Base-by-base conservation (phyloP, 139 green algal genomes). In the Chlamydomonas sphaeroides region DNA sequence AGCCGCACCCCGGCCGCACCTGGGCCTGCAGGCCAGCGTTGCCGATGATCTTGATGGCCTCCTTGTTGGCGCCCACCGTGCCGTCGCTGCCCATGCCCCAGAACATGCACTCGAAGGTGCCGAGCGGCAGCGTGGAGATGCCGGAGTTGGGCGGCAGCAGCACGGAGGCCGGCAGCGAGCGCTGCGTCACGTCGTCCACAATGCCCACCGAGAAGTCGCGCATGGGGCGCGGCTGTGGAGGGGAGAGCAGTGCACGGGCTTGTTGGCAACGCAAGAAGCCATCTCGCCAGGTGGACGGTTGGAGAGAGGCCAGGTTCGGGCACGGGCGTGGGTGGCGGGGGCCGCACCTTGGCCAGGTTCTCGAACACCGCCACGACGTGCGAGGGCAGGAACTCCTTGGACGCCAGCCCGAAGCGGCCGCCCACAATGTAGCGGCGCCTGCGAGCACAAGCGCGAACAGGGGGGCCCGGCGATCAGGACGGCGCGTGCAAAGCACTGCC, bases 61-160 rank as follows among this genome's bases (percentile, higher is more conserved):
- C 89, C 85, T 93, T 91, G 84, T 93, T 93, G 56, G 89, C 89
- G 48, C 89, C 89, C 69, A 93, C 89, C 2, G 89, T 93, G 71
- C 89, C 87, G 79, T 93, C 89, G 20, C 32, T 68, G 70, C 89
- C 89, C 87, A 93, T 90, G 67, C 89, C 89, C 87, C 87, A 93
- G 83, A 93, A 93, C 42, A 91, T 48, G 83, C 89, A 93, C 89
- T 91, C 79, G 30, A 79, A 85, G 61, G 81, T 93, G 65, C 87
- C 82, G 11, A 59, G 23, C 1, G 89, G 89, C 68, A 93, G 68
- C 2, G 80, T 83, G 75, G 88, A 73, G 32, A 67, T 45, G 41
- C 77, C 63, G 28, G 3, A n/a, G n/a, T n/a, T n/a, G n/a, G n/a
- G n/a, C 8, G 79, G 78, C 57, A 90, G 84, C 81, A 85, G 84